Conservation (phyloP, 345 rosid species). For the Adansonia digitata region DNA sequence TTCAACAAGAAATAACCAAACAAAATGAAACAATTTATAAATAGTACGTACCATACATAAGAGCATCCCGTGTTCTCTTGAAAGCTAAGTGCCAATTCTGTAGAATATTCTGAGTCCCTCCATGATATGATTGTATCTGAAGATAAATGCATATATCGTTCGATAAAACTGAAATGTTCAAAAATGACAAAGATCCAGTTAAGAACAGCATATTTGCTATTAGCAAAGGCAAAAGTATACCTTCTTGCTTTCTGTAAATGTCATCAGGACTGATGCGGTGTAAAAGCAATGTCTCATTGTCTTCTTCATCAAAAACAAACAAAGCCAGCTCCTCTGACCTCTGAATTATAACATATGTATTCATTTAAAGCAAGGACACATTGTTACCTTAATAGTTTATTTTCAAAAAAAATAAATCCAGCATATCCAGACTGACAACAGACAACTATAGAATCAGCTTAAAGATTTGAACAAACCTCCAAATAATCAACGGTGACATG, state of each 20-base stretch:
- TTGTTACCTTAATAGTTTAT: background rate
- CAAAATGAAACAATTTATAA: background rate
- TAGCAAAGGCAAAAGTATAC: slow-evolving; percentile 29
- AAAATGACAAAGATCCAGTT: background rate
- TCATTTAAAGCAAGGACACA: slow-evolving; percentile 21
- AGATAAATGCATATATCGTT: slow-evolving; percentile 8
- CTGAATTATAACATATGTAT: slow-evolving; percentile 37
- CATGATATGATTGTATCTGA: slow-evolving; percentile 95
- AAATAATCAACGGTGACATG: slow-evolving; percentile 67
- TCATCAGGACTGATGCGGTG: slow-evolving; percentile 75
- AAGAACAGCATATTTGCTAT: background rate
- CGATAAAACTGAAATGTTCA: slow-evolving; percentile 1
- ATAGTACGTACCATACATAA: slow-evolving; percentile 58
- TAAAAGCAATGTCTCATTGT: slow-evolving; percentile 64
- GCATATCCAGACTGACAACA: background rate
- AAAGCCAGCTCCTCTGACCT: slow-evolving; percentile 69
- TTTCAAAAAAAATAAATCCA: background rate
- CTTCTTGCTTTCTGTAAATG: slow-evolving; percentile 85
- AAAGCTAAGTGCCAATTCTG: slow-evolving; percentile 94
- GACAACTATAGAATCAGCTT: background rate
- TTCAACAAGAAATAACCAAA: slow-evolving; percentile 7
- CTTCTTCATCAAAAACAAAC: slow-evolving; percentile 84
- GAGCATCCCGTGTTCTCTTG: slow-evolving; percentile 95
- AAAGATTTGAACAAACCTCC: slow-evolving; percentile 55
- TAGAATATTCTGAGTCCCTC: slow-evolving; percentile 86